These are phyloP conservation scores for Tuber borchii DNA, from an alignment of 495 filamentous ascomycete species.

Conservation along the genomic window DNA sequence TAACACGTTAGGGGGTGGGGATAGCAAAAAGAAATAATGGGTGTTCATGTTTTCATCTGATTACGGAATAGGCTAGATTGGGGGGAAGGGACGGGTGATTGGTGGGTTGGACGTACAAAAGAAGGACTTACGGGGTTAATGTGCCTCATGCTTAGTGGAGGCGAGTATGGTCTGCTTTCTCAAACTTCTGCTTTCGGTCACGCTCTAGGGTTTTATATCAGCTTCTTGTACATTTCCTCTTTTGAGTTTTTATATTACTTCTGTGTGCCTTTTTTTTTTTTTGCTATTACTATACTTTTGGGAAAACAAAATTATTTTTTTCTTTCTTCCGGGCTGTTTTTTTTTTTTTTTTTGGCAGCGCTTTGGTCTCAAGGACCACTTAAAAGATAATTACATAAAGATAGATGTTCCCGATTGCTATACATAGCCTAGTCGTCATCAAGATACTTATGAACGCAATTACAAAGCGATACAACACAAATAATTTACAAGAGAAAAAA, in stretches of 20 bases:
- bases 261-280: constrained; percentile 10
- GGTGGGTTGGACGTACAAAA: constrained; percentile 6
- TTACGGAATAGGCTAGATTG: constrained; percentile 29
- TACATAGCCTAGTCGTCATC: neutral
- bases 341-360: neutral
- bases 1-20: constrained; percentile 21
- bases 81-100: constrained; percentile 5
- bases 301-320: constrained; percentile 10
- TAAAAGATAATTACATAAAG: constrained; percentile 13
- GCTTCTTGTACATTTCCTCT: constrained; percentile 16
- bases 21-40: constrained; percentile 31
- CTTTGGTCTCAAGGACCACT: neutral
- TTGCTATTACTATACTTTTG: neutral
- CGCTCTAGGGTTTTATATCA: constrained; percentile 26
- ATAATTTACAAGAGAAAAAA: neutral
- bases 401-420: constrained; percentile 4
- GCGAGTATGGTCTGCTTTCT: constrained; percentile 17
- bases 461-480: neutral
- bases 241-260: constrained; percentile 28
- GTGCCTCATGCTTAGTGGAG: constrained; percentile 26
- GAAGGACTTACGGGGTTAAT: constrained; percentile 8
- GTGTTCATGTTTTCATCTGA: constrained; percentile 39
- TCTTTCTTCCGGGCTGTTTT: neutral
- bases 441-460: neutral
- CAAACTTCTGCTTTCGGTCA: constrained; percentile 34